These are phyloP conservation scores for Suillus occidentalis DNA, from an alignment of 768 basidiomycete species.

Conservation along the genomic window DNA sequence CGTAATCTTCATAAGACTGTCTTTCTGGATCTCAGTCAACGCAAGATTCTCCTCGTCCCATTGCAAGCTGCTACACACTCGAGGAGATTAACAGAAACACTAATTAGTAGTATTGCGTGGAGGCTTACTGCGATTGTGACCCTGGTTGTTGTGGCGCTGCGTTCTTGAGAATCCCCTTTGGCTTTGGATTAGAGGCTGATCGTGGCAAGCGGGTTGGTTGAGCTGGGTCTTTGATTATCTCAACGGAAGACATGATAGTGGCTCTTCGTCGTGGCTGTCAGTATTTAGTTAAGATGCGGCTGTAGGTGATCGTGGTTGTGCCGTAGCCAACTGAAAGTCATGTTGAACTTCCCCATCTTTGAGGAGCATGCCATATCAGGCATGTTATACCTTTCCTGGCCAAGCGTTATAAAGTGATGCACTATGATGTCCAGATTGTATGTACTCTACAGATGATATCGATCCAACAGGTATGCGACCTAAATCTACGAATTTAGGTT, in stretches of 20 bases:
- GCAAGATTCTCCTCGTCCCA: slow-evolving; percentile 97
- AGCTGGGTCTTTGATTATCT: slow-evolving; percentile 40
- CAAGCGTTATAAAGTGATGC: not conserved
- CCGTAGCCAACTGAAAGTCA: not conserved
- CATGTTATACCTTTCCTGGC: slow-evolving; percentile 22
- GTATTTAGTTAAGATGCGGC: not conserved
- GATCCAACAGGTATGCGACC: not conserved
- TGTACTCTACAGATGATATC: slow-evolving; percentile 8
- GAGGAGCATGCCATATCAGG: slow-evolving; percentile 13
- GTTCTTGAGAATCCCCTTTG: slow-evolving; percentile 90
- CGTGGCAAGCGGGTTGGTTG: slow-evolving; percentile 54
- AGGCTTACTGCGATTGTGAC: slow-evolving; percentile 51
- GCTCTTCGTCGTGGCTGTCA: not conserved
- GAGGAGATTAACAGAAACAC: not conserved
- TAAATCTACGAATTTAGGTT: slow-evolving; percentile 36
- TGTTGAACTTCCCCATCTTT: slow-evolving; percentile 6
- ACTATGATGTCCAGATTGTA: slow-evolving; percentile 3
- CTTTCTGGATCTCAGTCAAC: slow-evolving; percentile 90
- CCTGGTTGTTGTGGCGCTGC: slow-evolving; percentile 48
- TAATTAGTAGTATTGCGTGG: not conserved
- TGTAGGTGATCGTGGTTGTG: not conserved
- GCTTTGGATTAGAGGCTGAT: slow-evolving; percentile 68
- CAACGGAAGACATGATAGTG: slow-evolving; percentile 24
- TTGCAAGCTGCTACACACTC: slow-evolving; percentile 64
- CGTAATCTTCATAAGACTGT: slow-evolving; percentile 97